Evolutionary conservation across 345 rosid genomes (phyloP), one percentile per base, ranked within the genome.

Genomic region (Eucalyptus dawsonii): DNA sequence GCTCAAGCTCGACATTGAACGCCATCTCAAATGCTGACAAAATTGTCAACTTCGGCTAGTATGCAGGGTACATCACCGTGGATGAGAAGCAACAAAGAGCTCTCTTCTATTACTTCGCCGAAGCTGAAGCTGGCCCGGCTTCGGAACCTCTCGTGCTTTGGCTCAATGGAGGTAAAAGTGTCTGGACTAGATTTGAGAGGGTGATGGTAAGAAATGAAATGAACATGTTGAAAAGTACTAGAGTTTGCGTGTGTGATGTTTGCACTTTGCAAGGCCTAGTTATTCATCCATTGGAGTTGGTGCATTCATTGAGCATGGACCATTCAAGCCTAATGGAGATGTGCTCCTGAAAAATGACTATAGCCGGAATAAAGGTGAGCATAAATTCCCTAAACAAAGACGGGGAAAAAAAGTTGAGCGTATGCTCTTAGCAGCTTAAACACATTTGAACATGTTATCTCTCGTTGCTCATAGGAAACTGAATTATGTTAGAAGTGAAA

Each of bases 231-330:
- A 50, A 29, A 53, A 87, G 45, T 5, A 9, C 9, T 16, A 8
- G 54, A 16, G 21, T 51, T 51, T 51, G 21, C 9, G 16, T 21
- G 47, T 65, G 27, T 49, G 13, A 51, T 21, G 62, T 27, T 62
- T 27, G 42, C 34, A 14, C 9, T 31, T 67, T 85, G 80, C 65
- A 94, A 93, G 93, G 42, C 94, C 93, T 42, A 92, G 95, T n/a
- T 94, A 92, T 86, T 94, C 95, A 21, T 94, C 95, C 1, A 4
- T 94, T 56, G 95, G 95, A 88, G 92, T 90, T 37, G 95, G 95
- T 87, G 92, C 93, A 25, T 92, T 94, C 76, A 40, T 45, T 15
- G 95, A 93, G 80, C 93, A 93, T 56, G 95, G 95, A 34, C 95
- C 95, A 25, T 94, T 94, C 88, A 90, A 69, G 80, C 92, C 93